Conservation (phyloP, 2,329 filamentous ascomycete genomes). For the Shiraia sp. region DNA sequence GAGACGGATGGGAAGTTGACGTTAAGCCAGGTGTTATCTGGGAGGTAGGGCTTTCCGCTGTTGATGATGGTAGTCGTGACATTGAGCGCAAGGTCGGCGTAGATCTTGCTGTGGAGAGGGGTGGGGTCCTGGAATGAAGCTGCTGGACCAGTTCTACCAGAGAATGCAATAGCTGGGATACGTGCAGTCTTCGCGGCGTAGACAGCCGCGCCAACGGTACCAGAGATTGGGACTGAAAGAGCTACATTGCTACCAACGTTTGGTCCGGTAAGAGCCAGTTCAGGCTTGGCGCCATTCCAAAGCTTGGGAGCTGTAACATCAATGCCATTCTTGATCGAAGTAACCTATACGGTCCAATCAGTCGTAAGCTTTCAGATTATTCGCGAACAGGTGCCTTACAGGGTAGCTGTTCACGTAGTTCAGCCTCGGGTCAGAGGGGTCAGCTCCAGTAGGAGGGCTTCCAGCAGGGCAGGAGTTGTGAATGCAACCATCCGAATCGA, state of each 20-base stretch:
- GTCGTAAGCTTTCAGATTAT: no score
- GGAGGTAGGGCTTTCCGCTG: conserved; percentile 66
- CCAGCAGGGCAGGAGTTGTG: conserved; percentile 62
- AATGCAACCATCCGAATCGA: conserved; percentile 59
- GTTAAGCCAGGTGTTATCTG: conserved; percentile 64
- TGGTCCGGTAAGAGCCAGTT: conserved; percentile 68
- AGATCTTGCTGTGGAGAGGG: conserved; percentile 61
- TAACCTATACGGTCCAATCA: conserved; percentile 46
- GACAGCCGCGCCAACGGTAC: conserved; percentile 68
- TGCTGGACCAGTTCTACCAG: conserved; percentile 55
- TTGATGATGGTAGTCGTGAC: conserved; percentile 60
- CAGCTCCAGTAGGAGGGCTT: conserved; percentile 61
- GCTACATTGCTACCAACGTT: conserved; percentile 67
- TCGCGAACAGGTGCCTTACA: neutral
- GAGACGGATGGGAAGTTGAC: conserved; percentile 67
- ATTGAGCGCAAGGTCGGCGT: conserved; percentile 64
- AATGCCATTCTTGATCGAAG: conserved; percentile 66
- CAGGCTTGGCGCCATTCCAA: conserved; percentile 58
- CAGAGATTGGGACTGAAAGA: conserved; percentile 61
- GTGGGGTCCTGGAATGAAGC: conserved; percentile 58
- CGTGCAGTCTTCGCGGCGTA: conserved; percentile 59
- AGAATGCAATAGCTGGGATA: conserved; percentile 71
- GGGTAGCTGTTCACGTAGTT: conserved; percentile 76
- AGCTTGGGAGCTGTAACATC: conserved; percentile 57
- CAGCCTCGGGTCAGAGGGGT: conserved; percentile 60